Evolutionary conservation across 371 early-diverging fungal genomes (phyloP), one percentile per base, ranked within the genome.

Genomic region (Entomophthora muscae): DNA sequence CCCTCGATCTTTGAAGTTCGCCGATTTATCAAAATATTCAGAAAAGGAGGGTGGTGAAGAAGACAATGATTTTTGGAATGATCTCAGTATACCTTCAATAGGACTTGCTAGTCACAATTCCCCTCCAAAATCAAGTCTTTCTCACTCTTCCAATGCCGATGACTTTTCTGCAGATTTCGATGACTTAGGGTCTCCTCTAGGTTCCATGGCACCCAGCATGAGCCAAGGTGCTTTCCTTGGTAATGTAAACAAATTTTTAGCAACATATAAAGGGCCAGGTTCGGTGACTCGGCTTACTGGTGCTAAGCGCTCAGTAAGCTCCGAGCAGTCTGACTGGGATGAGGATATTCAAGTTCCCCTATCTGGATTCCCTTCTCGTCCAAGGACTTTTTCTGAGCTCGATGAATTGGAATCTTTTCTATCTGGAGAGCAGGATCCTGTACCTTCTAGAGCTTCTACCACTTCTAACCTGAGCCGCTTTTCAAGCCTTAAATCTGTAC

Each of bases 401-500:
- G 61, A 61, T n/a, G 61, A 61, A 12, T n/a, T 61, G 12, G 61
- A 61, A 5, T 31, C 33, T 2, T 61, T 61, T 22, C 26, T 61
- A 29, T 31, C n/a, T 1, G 61, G 61, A 21, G 61, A 61, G 61
- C 32, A 61, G 42, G 61, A 61, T 51, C 61, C 61, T 26, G 5
- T 31, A n/a, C n/a, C n/a, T n/a, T n/a, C n/a, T n/a, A n/a, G n/a
- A n/a, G n/a, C 61, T 24, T 61, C 61, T 2, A 32, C 42, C 23
- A 32, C 61, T 22, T 61, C 61, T 3, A 61, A 26, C 23, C 42
- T 61, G 12, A 30, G 61, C 21, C 23, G 61, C 5, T 61, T 61
- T 26, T 61, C 61, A 28, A 61, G 61, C 33, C 42, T 61, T 10
- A 61, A 61, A 22, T 61, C 61, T 7, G 61, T 61, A 13, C 30